Conservation (phyloP, 2,329 filamentous ascomycete genomes). For the Lithohypha guttulata region DNA sequence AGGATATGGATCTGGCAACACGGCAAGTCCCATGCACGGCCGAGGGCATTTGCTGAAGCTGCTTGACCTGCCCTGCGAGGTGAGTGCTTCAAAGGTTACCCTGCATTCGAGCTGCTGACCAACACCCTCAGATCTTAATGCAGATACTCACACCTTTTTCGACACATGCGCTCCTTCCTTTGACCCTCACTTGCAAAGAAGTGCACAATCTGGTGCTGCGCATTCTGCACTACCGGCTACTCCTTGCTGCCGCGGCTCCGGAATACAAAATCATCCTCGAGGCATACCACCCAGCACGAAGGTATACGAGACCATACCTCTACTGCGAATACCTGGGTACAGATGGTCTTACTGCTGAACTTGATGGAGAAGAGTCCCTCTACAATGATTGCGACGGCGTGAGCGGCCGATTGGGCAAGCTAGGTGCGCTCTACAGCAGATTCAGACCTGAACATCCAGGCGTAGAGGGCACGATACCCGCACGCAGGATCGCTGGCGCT, state of each 20-base stretch:
- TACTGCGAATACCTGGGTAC: conserved; percentile 59
- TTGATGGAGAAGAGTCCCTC: conserved; percentile 30
- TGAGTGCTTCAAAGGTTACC: too few species aligned
- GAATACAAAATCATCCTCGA: conserved; percentile 63
- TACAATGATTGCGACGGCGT: conserved; percentile 26
- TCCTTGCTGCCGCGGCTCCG: conserved; percentile 46
- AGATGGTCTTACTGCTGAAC: conserved; percentile 42
- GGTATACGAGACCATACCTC: conserved; percentile 57
- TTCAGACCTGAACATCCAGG: conserved; percentile 56
- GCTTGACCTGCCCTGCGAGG: too few species aligned
- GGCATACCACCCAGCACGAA: conserved; percentile 63
- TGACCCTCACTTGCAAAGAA: conserved; percentile 50
- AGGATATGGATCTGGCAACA: too few species aligned
- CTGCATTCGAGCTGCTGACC: too few species aligned
- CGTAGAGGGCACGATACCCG: conserved; percentile 23
- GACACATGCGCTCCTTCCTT: conserved; percentile 43
- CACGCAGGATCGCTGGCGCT: conserved; percentile 25
- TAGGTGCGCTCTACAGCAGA: conserved; percentile 54
- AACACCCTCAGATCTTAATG: conserved; percentile 37
- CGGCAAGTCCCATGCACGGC: too few species aligned
- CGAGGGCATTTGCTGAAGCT: too few species aligned
- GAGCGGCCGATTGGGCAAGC: conserved; percentile 33
- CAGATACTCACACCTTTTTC: conserved; percentile 40
- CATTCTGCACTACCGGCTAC: conserved; percentile 54
- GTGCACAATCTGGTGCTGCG: conserved; percentile 54